These are phyloP conservation scores for Pterocarpus santalinus DNA, from an alignment of 306 rosid species.

Conservation along the genomic window DNA sequence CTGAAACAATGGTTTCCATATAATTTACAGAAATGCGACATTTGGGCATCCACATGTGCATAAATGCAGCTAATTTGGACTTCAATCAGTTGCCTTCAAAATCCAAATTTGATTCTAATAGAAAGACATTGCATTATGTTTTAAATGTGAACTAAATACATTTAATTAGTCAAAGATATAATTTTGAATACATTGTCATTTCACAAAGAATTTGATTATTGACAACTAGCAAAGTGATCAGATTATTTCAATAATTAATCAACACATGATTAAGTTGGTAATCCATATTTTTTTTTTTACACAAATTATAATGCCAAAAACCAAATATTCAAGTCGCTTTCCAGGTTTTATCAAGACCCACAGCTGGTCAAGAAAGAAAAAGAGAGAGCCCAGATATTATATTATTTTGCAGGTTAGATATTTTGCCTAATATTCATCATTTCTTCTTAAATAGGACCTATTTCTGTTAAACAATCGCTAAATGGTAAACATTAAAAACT, in stretches of 20 bases:
- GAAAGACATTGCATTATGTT: constrained; percentile 5
- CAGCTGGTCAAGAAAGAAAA: background rate
- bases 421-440: background rate
- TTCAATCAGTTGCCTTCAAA: constrained; percentile 34
- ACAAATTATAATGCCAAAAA: background rate
- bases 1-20: background rate
- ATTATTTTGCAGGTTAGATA: background rate
- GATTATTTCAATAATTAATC: background rate
- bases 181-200: background rate
- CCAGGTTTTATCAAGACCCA: constrained; percentile 2
- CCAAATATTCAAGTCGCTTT: background rate
- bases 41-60: background rate
- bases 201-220: background rate
- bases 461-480: background rate
- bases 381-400: background rate
- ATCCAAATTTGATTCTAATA: constrained; percentile 21
- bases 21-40: background rate
- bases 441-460: background rate
- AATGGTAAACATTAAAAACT: background rate
- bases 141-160: background rate
- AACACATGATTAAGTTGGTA: background rate
- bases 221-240: background rate
- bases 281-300: background rate
- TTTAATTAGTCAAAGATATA: background rate
- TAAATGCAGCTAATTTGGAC: background rate